phyloP scores from a whole-genome alignment of 192 early-diverging fungal genomes.

The Backusella morwellensis region DNA sequence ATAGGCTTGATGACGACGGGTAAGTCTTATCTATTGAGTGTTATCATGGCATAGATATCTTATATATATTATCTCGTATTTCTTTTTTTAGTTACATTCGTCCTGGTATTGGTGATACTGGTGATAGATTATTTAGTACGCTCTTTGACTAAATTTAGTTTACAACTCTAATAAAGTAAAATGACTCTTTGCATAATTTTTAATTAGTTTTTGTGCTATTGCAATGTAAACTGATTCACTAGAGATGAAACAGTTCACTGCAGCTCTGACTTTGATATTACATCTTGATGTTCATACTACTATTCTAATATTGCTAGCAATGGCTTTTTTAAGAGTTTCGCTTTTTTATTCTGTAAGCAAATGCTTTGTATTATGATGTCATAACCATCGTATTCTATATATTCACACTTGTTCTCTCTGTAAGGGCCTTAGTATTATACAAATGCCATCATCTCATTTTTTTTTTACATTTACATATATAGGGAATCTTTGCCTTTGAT shows the following conservation, averaged over 20 bases:
- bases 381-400: no score
- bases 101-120: conserved; percentile 61
- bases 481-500: no score
- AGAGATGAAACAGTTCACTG: not conserved
- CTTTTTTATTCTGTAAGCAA: no score
- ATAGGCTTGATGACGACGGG: conserved; percentile 53
- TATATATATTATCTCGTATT: conserved; percentile 10
- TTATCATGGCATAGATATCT: not conserved
- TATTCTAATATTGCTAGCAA: no score
- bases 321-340: no score
- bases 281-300: no score
- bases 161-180: not conserved
- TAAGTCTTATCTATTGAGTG: conserved; percentile 25
- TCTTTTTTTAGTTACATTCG: conserved; percentile 27
- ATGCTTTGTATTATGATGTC: no score
- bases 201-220: not conserved
- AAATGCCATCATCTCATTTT: no score
- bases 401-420: no score
- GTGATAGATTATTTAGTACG: conserved; percentile 55
- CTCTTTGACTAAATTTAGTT: not conserved
- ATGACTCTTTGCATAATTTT: not conserved
- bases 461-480: no score
- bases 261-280: not conserved
- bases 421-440: no score
- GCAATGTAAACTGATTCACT: not conserved